A percentile compares a stretch with the other conserved stretches of the same genome.
Conservation (phyloP, 2,329 filamentous ascomycete species). For the Aspergillus luchuensis region DNA sequence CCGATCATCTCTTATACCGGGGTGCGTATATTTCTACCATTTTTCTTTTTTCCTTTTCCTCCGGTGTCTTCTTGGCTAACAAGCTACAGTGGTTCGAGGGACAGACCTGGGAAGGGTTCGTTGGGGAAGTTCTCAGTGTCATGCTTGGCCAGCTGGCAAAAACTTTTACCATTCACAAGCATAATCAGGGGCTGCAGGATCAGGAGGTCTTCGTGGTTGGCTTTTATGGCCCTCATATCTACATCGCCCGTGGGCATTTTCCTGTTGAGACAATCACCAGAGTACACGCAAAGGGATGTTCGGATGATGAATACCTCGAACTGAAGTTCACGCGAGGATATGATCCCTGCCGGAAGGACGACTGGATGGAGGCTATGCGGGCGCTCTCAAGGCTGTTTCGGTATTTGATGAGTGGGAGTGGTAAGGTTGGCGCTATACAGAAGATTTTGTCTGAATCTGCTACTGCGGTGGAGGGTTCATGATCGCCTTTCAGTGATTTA, state of each 20-base stretch:
- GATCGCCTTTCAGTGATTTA: too few species aligned
- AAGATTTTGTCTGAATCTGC: too few species aligned
- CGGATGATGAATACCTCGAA: not conserved
- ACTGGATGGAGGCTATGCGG: slow-evolving; percentile 17
- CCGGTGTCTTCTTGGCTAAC: not conserved
- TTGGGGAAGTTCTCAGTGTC: slow-evolving; percentile 12
- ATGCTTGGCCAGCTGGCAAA: slow-evolving; percentile 17
- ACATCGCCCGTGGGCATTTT: slow-evolving; percentile 10
- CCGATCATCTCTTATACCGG: slow-evolving; percentile 10
- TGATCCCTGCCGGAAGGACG: slow-evolving; percentile 14
- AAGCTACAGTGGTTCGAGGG: slow-evolving; percentile 11
- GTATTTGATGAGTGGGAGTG: too few species aligned
- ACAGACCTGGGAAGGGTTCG: slow-evolving; percentile 15
- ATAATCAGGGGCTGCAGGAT: not conserved
- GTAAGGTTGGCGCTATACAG: too few species aligned
- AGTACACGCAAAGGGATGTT: slow-evolving; percentile 3
- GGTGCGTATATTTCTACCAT: not conserved
- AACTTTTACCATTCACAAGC: not conserved
- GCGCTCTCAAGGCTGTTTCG: too few species aligned
- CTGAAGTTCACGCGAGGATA: slow-evolving; percentile 17
- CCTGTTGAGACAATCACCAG: not conserved
- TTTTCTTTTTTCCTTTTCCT: not conserved
- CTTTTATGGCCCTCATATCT: slow-evolving; percentile 3
- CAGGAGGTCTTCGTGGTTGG: slow-evolving; percentile 13
- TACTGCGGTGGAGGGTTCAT: too few species aligned